Evolutionary conservation across 163 green algal genomes (phyloP).

Genomic region (Chlorella variabilis): DNA sequence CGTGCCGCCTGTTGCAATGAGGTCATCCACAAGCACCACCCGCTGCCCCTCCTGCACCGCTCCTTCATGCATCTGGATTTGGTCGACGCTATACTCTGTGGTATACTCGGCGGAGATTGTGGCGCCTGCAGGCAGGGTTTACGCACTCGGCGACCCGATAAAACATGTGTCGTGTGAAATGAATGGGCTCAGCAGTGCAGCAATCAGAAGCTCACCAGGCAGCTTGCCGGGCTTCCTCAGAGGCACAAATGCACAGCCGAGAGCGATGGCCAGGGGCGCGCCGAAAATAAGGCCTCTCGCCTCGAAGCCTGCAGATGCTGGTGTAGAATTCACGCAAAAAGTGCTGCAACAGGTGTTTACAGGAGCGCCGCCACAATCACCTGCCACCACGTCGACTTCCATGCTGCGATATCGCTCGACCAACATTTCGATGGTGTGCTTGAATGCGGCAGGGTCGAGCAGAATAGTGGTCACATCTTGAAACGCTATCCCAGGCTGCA

Average conservation of each 20-base stretch:
- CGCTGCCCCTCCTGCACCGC: conserved; percentile 83
- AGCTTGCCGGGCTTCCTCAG: conserved; percentile 98
- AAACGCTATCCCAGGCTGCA: conserved; percentile 89
- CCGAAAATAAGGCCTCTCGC: conserved; percentile 98
- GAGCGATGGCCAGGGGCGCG: conserved; percentile 88
- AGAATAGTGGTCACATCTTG: conserved; percentile 96
- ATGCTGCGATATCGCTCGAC: conserved; percentile 84
- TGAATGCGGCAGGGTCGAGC: conserved; percentile 89
- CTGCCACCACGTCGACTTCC: conserved; percentile 90
- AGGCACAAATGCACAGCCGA: conserved; percentile 91
- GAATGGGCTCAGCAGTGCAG: too few species aligned
- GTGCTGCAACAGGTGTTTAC: background rate
- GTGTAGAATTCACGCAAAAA: background rate
- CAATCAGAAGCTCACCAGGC: conserved; percentile 67
- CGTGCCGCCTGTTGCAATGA: conserved; percentile 98
- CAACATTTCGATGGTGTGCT: conserved; percentile 89
- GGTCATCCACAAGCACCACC: conserved; percentile 96
- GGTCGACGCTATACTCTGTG: conserved; percentile 66
- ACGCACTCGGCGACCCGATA: too few species aligned
- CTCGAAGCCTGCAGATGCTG: conserved; percentile 94
- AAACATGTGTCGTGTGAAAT: too few species aligned
- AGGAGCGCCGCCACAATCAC: conserved; percentile 44
- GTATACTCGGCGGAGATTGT: conserved; percentile 89
- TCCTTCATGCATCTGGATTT: conserved; percentile 96
- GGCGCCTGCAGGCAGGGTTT: too few species aligned